Evolutionary conservation across 2,329 filamentous ascomycete genomes (phyloP).

Genomic region (Zalaria sp.): DNA sequence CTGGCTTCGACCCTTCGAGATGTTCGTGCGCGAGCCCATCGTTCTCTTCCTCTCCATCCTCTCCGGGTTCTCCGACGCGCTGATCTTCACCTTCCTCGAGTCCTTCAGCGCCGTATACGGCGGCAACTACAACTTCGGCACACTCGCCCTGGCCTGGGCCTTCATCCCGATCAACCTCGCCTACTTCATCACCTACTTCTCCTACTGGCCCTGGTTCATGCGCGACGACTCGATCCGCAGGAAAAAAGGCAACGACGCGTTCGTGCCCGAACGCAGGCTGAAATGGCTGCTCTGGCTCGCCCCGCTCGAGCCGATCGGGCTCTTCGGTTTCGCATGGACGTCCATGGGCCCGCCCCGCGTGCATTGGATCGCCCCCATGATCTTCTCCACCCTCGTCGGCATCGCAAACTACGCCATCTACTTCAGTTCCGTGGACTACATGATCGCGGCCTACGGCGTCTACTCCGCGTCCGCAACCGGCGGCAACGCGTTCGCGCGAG

Average conservation of each 20-base stretch:
- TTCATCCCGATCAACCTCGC: conserved; percentile 48
- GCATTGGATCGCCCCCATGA: conserved; percentile 54
- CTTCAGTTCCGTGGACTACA: conserved; percentile 36
- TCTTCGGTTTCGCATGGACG: conserved; percentile 59
- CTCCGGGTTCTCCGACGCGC: conserved; percentile 57
- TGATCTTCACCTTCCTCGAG: conserved; percentile 68
- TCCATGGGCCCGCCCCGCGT: conserved; percentile 42
- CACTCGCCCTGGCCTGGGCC: conserved; percentile 41
- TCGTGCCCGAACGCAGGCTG: conserved; percentile 50
- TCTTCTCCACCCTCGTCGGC: conserved; percentile 52
- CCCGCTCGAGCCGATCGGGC: conserved; percentile 48
- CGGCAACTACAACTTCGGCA: conserved; percentile 48
- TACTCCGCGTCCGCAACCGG: conserved; percentile 64
- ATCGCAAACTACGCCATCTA: conserved; percentile 45
- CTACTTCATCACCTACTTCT: conserved; percentile 47
- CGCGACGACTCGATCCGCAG: conserved; percentile 39
- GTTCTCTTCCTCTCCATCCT: conserved; percentile 56
- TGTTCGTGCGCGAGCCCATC: conserved; percentile 64
- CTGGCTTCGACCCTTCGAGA: conserved; percentile 51
- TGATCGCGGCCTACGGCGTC: conserved; percentile 58
- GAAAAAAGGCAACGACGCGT: conserved; percentile 26
- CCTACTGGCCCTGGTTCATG: conserved; percentile 36
- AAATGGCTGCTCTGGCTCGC: conserved; percentile 50
- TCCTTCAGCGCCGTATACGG: conserved; percentile 52
- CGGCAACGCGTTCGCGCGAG: conserved; percentile 60